These are phyloP conservation scores for Globisporangium mamillatum DNA, from an alignment of 352 stramenopile species.

Conservation along the genomic window DNA sequence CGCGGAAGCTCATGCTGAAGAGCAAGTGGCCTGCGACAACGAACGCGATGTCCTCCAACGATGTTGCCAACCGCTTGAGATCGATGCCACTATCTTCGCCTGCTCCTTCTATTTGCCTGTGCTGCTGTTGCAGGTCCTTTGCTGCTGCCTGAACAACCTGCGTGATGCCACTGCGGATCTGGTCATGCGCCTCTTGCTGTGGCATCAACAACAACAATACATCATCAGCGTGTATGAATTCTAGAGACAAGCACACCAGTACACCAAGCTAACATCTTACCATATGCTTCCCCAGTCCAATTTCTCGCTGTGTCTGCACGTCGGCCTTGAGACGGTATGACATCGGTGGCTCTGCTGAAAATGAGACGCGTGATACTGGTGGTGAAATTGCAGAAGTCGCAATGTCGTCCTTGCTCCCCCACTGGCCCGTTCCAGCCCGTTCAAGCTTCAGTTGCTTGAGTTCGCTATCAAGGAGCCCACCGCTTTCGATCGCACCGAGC, in stretches of 20 bases:
- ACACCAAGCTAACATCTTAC: slow-evolving; percentile 24
- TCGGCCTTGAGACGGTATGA: slow-evolving; percentile 39
- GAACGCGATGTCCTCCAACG: slow-evolving; percentile 75
- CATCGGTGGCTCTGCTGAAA: slow-evolving; percentile 13
- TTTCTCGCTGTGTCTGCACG: slow-evolving; percentile 51
- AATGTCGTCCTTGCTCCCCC: neutral
- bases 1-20: slow-evolving; percentile 81
- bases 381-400: neutral
- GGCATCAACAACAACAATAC: slow-evolving; percentile 10
- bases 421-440: neutral
- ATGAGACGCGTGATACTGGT: slow-evolving; percentile 1
- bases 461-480: slow-evolving; percentile 36
- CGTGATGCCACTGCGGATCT: slow-evolving; percentile 57
- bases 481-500: slow-evolving; percentile 57
- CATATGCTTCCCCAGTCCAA: slow-evolving; percentile 72
- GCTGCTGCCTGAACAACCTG: slow-evolving; percentile 33
- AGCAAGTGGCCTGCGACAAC: slow-evolving; percentile 71
- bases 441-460: slow-evolving; percentile 26
- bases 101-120: neutral
- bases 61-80: slow-evolving; percentile 36
- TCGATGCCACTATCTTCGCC: slow-evolving; percentile 25
- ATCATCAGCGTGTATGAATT: neutral
- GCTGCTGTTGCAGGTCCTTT: slow-evolving; percentile 20
- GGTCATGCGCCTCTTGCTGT: slow-evolving; percentile 59
- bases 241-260: neutral